Evolutionary conservation across 176 grass and related monocot genomes (phyloP).

Genomic region (Zizania latifolia): DNA sequence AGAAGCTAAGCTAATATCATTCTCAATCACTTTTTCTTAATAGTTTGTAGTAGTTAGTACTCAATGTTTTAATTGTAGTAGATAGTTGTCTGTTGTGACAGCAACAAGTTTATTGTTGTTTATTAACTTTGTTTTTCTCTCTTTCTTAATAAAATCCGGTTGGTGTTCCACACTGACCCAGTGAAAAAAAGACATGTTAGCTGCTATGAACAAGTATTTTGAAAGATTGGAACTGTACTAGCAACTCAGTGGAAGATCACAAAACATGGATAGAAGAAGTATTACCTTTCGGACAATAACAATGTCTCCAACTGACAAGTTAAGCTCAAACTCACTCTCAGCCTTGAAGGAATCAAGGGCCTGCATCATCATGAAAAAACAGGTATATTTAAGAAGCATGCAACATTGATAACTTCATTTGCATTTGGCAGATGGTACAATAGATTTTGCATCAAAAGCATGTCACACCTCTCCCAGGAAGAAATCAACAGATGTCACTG

Average conservation of each 20-base stretch:
- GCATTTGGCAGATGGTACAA: not conserved
- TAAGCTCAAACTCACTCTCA: slow-evolving; percentile 85
- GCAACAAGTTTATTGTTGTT: no score
- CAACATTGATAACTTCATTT: not conserved
- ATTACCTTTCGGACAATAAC: slow-evolving; percentile 88
- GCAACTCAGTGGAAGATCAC: not conserved
- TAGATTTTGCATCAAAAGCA: not conserved
- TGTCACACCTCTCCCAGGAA: slow-evolving; percentile 72
- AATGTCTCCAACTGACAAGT: slow-evolving; percentile 71
- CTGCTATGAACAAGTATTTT: not conserved
- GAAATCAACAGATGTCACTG: slow-evolving; percentile 56
- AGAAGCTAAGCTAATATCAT: no score
- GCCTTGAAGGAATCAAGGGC: slow-evolving; percentile 72
- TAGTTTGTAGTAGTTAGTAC: no score
- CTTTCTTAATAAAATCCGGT: no score
- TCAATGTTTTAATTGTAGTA: no score
- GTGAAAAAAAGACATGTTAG: not conserved
- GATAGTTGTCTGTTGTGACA: no score
- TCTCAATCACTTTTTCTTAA: no score
- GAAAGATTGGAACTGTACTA: not conserved
- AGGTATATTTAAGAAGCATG: not conserved
- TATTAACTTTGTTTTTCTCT: no score
- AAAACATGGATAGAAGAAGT: not conserved
- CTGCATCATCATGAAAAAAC: slow-evolving; percentile 32
- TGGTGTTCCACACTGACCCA: no score